Percentiles rank a stretch among this genome's conserved stretches.
Conservation (phyloP, 306 rosid genomes). For the Vigna nakashimae region DNA sequence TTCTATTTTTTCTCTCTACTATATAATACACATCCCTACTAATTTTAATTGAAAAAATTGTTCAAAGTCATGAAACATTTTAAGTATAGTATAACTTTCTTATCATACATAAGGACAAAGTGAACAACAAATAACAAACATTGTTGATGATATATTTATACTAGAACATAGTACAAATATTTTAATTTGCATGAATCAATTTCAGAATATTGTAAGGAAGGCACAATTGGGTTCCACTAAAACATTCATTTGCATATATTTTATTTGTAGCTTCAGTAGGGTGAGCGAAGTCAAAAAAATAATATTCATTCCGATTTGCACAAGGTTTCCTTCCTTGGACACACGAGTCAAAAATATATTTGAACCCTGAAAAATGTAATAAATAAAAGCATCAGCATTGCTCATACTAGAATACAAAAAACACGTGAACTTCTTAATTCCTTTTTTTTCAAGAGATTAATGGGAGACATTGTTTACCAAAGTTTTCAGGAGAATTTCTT, state of each 20-base stretch:
- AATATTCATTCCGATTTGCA: neutral
- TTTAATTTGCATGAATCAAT: neutral
- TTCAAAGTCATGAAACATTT: no score
- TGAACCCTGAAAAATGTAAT: neutral
- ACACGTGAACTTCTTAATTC: no score
- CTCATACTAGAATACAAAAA: neutral
- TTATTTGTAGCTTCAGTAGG: neutral
- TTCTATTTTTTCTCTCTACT: no score
- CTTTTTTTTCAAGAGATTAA: no score
- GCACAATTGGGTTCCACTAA: neutral
- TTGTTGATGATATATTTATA: neutral
- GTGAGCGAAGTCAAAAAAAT: neutral
- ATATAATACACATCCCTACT: no score
- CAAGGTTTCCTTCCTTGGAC: neutral
- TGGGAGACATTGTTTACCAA: neutral
- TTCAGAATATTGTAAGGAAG: slow-evolving; percentile 3
- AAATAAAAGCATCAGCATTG: neutral
- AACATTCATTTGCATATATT: neutral
- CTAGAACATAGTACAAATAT: neutral
- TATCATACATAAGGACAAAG: neutral
- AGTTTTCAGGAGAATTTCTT: slow-evolving; percentile 20
- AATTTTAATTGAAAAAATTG: no score
- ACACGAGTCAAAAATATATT: neutral
- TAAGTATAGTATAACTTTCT: no score
- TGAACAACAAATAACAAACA: neutral